These are phyloP conservation scores for Triticum turgidum DNA, from an alignment of 176 grass and related monocot species.

Conservation along the genomic window DNA sequence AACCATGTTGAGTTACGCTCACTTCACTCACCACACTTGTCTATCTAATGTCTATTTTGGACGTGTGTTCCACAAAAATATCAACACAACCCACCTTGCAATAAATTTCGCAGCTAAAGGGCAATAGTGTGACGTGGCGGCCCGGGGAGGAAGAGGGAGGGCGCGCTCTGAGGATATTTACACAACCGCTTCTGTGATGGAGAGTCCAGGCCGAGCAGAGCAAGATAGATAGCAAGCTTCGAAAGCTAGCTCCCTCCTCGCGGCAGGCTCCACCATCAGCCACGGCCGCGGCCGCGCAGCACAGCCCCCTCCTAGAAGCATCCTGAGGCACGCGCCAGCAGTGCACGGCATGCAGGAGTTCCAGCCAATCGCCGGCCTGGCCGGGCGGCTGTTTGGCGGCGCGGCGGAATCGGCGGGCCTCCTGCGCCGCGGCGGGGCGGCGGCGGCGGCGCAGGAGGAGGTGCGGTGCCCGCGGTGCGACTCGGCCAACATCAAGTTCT, in stretches of 20 bases:
- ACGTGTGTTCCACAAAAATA: not conserved
- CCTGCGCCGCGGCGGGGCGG: not conserved
- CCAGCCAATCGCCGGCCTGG: slow-evolving; percentile 15
- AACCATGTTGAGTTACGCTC: too few relatives aligned
- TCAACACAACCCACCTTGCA: not conserved
- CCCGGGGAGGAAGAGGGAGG: too few relatives aligned
- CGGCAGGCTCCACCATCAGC: not conserved
- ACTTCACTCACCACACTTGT: too few relatives aligned
- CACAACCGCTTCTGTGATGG: not conserved
- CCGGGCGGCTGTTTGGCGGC: slow-evolving; percentile 17
- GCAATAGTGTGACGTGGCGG: not conserved
- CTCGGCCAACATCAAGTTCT: slow-evolving; percentile 76
- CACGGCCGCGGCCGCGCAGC: not conserved
- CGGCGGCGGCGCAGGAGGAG: slow-evolving; percentile 2
- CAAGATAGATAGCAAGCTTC: not conserved
- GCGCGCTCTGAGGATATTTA: not conserved
- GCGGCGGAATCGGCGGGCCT: not conserved
- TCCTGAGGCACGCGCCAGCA: not conserved
- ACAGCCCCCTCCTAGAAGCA: slow-evolving; percentile 10
- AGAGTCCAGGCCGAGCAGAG: not conserved
- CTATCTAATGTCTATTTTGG: too few relatives aligned
- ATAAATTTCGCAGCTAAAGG: not conserved
- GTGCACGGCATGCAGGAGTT: slow-evolving; percentile 48
- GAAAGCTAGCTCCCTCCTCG: not conserved
- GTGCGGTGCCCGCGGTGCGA: slow-evolving; percentile 67